Conservation (phyloP, 2,329 filamentous ascomycete species). For the Alternaria consortialis region DNA sequence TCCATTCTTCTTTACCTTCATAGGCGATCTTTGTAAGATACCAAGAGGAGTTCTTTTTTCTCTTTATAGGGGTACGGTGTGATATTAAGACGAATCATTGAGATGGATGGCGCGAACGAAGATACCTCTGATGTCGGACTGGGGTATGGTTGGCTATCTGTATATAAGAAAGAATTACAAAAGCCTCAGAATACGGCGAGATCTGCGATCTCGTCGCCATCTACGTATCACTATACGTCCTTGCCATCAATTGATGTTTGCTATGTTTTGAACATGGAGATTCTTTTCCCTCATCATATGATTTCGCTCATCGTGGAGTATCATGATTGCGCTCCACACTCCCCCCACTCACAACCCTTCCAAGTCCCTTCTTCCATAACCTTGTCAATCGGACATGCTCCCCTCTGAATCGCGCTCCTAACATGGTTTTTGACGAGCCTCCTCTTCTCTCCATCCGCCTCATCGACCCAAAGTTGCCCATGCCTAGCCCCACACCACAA, state of each 20-base stretch:
- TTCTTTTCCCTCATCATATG: neutral
- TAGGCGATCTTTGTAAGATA: constrained; percentile 18
- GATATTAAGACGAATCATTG: constrained; percentile 10
- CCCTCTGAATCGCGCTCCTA: constrained; percentile 2
- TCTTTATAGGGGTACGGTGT: constrained; percentile 9
- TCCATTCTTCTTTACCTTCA: constrained; percentile 15
- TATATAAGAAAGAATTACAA: constrained; percentile 8
- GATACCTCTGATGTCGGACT: constrained; percentile 13
- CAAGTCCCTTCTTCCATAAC: constrained; percentile 13
- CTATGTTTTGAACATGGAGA: neutral
- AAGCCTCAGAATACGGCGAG: neutral
- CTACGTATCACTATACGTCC: neutral
- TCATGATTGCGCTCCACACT: constrained; percentile 27
- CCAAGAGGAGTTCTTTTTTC: constrained; percentile 4
- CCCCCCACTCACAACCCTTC: constrained; percentile 20
- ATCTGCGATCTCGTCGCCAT: constrained; percentile 9
- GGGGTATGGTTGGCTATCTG: constrained; percentile 9
- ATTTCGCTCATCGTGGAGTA: neutral
- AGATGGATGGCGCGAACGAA: constrained; percentile 6
- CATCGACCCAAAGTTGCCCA: constrained; percentile 16
- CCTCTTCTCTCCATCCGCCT: constrained; percentile 5
- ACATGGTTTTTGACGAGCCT: constrained; percentile 6
- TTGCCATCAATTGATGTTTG: neutral
- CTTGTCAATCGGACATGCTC: constrained; percentile 16
- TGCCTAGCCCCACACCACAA: constrained; percentile 23